These are phyloP conservation scores for Pseudogymnoascus sp. DNA, from an alignment of 2,329 filamentous ascomycete genomes.

Conservation along the genomic window DNA sequence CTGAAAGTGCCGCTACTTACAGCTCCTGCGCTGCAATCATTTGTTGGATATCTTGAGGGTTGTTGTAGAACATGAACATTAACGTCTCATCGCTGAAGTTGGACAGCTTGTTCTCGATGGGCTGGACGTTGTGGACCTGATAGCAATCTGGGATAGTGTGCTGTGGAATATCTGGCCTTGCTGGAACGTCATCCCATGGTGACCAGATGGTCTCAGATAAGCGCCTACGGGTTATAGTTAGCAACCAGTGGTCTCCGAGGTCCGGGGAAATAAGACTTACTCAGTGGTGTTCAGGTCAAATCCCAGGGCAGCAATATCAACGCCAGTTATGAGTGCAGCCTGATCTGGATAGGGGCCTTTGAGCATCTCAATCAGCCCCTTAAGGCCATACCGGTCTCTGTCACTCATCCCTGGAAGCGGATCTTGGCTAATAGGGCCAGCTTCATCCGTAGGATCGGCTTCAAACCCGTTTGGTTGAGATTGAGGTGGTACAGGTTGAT, in stretches of 20 bases:
- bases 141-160: constrained; percentile 58
- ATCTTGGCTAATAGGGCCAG: constrained; percentile 39
- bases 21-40: constrained; percentile 54
- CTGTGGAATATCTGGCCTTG: constrained; percentile 47
- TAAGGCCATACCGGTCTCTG: constrained; percentile 56
- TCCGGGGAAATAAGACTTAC: constrained; percentile 35
- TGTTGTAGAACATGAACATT: constrained; percentile 63
- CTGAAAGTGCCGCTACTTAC: constrained; percentile 32
- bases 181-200: constrained; percentile 50
- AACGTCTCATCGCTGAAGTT: constrained; percentile 62
- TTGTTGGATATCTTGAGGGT: constrained; percentile 53
- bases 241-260: constrained; percentile 9
- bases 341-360: constrained; percentile 58
- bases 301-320: constrained; percentile 49
- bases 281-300: constrained; percentile 49
- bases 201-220: constrained; percentile 54
- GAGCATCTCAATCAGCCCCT: constrained; percentile 49
- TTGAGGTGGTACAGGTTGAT: background rate
- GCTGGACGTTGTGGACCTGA: constrained; percentile 55
- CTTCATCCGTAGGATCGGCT: constrained; percentile 16
- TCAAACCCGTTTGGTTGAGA: background rate
- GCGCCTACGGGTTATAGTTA: constrained; percentile 16
- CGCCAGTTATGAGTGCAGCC: constrained; percentile 49
- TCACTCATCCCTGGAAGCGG: constrained; percentile 53
- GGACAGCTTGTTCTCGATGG: constrained; percentile 55